phyloP scores from a whole-genome alignment of 139 green algal genomes.

The Chlamydomonas incerta region DNA sequence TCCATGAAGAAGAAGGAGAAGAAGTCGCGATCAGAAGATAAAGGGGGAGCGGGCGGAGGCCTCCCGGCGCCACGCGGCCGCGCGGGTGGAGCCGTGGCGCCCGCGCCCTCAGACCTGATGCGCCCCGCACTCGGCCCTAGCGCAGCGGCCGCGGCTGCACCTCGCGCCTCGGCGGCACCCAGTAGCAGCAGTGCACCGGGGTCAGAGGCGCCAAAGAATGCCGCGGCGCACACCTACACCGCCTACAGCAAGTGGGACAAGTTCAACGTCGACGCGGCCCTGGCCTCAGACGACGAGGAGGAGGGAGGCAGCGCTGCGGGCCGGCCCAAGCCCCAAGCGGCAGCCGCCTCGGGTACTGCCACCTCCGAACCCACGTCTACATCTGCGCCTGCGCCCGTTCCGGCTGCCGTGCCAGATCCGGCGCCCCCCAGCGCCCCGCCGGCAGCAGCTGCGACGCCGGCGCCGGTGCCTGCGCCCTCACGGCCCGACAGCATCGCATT shows the following conservation, averaged over 20 bases:
- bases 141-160: background rate
- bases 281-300: slow-evolving; percentile 55
- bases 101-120: slow-evolving; percentile 49
- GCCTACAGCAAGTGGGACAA: slow-evolving; percentile 79
- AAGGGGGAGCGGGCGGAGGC: background rate
- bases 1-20: slow-evolving; percentile 63
- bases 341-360: background rate
- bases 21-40: background rate
- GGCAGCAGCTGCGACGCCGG: no score
- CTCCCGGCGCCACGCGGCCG: slow-evolving; percentile 47
- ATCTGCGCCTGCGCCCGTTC: no score
- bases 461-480: background rate
- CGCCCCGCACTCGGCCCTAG: slow-evolving; percentile 27
- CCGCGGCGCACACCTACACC: slow-evolving; percentile 77
- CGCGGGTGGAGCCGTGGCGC: slow-evolving; percentile 26
- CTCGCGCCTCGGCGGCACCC: background rate
- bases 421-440: no score
- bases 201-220: background rate
- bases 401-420: no score
- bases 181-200: background rate
- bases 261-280: slow-evolving; percentile 74
- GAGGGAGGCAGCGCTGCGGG: background rate
- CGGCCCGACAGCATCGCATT: background rate
- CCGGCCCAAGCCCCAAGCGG: background rate
- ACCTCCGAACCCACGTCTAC: background rate